phyloP scores from a whole-genome alignment of 352 stramenopile genomes.

The Globisporangium perplexum region DNA sequence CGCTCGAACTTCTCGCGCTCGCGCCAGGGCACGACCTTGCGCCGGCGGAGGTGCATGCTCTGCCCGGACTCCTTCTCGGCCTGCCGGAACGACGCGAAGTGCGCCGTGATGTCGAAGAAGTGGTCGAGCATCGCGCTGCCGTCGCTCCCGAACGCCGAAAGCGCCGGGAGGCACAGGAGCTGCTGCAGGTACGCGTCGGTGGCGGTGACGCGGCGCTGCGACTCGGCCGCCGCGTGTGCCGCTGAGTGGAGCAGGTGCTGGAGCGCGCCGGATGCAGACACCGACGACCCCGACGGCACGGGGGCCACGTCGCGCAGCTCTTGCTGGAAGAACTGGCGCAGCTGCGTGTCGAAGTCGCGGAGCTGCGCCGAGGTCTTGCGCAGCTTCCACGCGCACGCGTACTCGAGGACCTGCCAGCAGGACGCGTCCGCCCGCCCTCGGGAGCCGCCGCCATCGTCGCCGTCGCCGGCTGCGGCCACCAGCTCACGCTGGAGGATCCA shows the following conservation, averaged over 20 bases:
- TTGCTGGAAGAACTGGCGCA: constrained; percentile 35
- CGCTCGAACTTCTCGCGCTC: constrained; percentile 46
- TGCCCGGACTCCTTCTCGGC: constrained; percentile 39
- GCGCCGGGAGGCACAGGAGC: constrained; percentile 36
- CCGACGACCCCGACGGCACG: constrained; percentile 30
- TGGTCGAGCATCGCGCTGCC: constrained; percentile 50
- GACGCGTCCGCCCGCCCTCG: neutral
- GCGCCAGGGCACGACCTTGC: constrained; percentile 44
- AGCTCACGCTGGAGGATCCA: constrained; percentile 65
- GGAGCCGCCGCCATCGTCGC: constrained; percentile 6
- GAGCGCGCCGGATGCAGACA: constrained; percentile 13
- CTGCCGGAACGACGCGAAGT: constrained; percentile 40
- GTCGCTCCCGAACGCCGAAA: constrained; percentile 58
- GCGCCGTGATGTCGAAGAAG: constrained; percentile 59
- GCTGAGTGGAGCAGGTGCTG: constrained; percentile 20
- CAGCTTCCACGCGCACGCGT: constrained; percentile 48
- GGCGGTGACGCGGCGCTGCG: constrained; percentile 25
- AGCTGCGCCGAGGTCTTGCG: constrained; percentile 41
- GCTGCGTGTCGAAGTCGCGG: constrained; percentile 41
- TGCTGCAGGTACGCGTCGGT: constrained; percentile 50
- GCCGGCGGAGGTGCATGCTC: constrained; percentile 41
- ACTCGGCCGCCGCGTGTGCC: constrained; percentile 24
- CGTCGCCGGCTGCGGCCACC: constrained; percentile 11
- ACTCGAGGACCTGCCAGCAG: constrained; percentile 62
- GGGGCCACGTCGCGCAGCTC: constrained; percentile 35